phyloP scores from a whole-genome alignment of 495 filamentous ascomycete species.

The Hapsidospora chrysogenum region DNA sequence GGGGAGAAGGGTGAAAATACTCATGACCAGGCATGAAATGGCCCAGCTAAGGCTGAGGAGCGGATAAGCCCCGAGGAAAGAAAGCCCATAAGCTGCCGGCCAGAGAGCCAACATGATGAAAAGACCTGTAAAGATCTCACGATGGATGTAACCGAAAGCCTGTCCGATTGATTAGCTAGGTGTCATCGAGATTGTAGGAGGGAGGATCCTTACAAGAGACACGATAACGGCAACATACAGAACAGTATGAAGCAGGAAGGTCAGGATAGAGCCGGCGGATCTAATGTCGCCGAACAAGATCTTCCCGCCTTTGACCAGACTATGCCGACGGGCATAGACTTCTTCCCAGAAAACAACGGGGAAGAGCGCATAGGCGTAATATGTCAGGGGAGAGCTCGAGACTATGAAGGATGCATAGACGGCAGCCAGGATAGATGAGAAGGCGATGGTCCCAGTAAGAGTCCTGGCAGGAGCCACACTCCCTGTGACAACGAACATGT shows the following conservation, averaged over 20 bases:
- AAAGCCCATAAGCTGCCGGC: conserved; percentile 56
- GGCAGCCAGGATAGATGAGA: conserved; percentile 55
- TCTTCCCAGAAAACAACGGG: conserved; percentile 95
- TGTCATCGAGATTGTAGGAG: neutral
- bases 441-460: conserved; percentile 40
- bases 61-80: conserved; percentile 49
- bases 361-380: conserved; percentile 87
- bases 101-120: conserved; percentile 63
- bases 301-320: conserved; percentile 48
- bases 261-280: conserved; percentile 34
- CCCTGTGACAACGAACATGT: conserved; percentile 74
- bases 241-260: conserved; percentile 43
- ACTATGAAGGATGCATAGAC: conserved; percentile 66
- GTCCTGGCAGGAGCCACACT: conserved; percentile 49
- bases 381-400: conserved; percentile 65
- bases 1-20: conserved; percentile 75
- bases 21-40: conserved; percentile 65
- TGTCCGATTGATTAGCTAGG: conserved; percentile 11
- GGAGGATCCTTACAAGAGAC: conserved; percentile 52
- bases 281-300: conserved; percentile 52
- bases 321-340: conserved; percentile 62
- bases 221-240: conserved; percentile 60
- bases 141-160: conserved; percentile 69
- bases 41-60: conserved; percentile 57
- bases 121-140: conserved; percentile 71